Percentiles rank a stretch among this genome's conserved stretches.
These are phyloP conservation scores for Fusarium bulbicola DNA, from an alignment of 2,329 filamentous ascomycete genomes.

Conservation along the genomic window DNA sequence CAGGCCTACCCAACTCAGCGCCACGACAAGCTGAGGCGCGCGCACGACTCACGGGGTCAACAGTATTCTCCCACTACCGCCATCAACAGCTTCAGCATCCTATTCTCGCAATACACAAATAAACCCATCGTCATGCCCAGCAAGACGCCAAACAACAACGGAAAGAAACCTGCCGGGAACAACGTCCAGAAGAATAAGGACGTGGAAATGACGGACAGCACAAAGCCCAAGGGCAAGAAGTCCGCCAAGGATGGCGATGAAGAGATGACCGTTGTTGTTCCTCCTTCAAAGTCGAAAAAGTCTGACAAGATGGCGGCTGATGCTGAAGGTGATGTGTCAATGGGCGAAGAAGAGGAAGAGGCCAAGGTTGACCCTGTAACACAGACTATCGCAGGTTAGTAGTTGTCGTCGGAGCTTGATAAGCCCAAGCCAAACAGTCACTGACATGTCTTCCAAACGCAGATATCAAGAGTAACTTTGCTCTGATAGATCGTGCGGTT, in stretches of 20 bases:
- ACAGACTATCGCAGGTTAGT: constrained; percentile 68
- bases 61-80: constrained; percentile 28
- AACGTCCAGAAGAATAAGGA: constrained; percentile 70
- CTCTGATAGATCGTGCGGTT: constrained; percentile 90
- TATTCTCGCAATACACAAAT: constrained; percentile 4
- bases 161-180: constrained; percentile 75
- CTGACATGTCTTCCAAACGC: constrained; percentile 36
- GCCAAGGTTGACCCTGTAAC: constrained; percentile 68
- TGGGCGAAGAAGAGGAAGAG: constrained; percentile 69
- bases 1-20: constrained; percentile 10
- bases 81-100: constrained; percentile 21
- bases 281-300: constrained; percentile 73
- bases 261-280: constrained; percentile 84
- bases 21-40: constrained; percentile 40
- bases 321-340: constrained; percentile 74
- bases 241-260: constrained; percentile 72
- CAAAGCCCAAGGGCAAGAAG: constrained; percentile 74
- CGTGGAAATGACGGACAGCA: constrained; percentile 75
- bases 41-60: constrained; percentile 36
- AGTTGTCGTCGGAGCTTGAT: background rate
- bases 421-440: background rate
- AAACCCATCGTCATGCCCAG: constrained; percentile 66
- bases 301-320: constrained; percentile 66
- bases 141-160: constrained; percentile 77
- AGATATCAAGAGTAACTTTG: constrained; percentile 98